A percentile compares a stretch with the other conserved stretches of the same genome.
Evolutionary conservation across 352 stramenopile species (phyloP).

Genomic region (Lagenidium giganteum): DNA sequence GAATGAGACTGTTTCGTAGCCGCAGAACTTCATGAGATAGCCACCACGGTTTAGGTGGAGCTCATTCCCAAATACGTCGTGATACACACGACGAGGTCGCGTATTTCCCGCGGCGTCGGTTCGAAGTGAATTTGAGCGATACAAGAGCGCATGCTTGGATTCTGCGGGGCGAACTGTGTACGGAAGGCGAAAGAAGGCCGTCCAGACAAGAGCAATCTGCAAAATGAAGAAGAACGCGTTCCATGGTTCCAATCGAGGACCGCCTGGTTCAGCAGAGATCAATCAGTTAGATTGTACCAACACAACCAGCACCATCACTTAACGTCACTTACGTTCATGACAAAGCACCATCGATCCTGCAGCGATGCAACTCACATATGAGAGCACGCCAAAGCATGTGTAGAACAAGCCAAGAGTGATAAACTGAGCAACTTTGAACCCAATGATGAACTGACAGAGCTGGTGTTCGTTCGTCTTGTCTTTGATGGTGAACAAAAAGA

Average conservation of each 20-base stretch:
- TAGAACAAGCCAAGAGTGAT: conserved; percentile 80
- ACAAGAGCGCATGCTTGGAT: conserved; percentile 37
- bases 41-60: conserved; percentile 74
- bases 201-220: conserved; percentile 81
- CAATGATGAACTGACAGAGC: conserved; percentile 90
- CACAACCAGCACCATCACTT: not conserved
- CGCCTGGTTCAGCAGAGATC: conserved; percentile 12
- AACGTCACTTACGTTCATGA: conserved; percentile 27
- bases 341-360: conserved; percentile 53
- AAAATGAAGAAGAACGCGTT: conserved; percentile 81
- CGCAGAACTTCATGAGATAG: conserved; percentile 84
- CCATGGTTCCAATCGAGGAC: conserved; percentile 55
- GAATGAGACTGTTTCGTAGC: conserved; percentile 83
- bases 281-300: not conserved
- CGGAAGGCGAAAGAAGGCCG: conserved; percentile 78
- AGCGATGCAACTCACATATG: conserved; percentile 74
- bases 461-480: conserved; percentile 92
- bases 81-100: conserved; percentile 40
- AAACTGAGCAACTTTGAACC: conserved; percentile 89
- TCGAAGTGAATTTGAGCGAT: conserved; percentile 48
- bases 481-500: conserved; percentile 87
- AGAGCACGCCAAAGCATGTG: conserved; percentile 50
- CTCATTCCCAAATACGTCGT: conserved; percentile 79
- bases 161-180: conserved; percentile 72
- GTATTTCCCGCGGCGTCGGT: too few species aligned